phyloP scores from a whole-genome alignment of 768 basidiomycete species.

The Chiua virens region DNA sequence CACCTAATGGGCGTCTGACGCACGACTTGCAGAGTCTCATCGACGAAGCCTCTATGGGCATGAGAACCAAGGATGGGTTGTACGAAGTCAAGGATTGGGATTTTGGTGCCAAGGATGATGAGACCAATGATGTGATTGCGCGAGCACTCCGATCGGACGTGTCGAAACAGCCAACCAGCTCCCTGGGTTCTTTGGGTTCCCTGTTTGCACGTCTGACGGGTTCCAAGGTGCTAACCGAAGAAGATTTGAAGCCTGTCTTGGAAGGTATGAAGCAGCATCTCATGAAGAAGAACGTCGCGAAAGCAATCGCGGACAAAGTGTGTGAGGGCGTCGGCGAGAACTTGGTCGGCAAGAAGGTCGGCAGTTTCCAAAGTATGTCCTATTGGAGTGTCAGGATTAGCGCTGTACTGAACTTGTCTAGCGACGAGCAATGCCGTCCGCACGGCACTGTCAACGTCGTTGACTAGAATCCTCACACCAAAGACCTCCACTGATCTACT shows the following conservation, averaged over 20 bases:
- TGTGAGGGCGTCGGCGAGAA: constrained; percentile 92
- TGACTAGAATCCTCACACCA: constrained; percentile 93
- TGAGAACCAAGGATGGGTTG: constrained; percentile 66
- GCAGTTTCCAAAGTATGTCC: constrained; percentile 80
- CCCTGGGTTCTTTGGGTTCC: constrained; percentile 67
- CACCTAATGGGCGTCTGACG: constrained; percentile 29
- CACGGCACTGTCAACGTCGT: constrained; percentile 74
- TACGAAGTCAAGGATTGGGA: constrained; percentile 88
- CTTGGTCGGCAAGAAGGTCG: constrained; percentile 88
- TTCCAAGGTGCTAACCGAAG: constrained; percentile 75
- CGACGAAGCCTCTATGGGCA: constrained; percentile 74
- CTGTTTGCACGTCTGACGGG: constrained; percentile 87
- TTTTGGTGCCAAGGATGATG: constrained; percentile 48
- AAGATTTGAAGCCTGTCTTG: constrained; percentile 84
- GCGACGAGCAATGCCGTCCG: constrained; percentile 86
- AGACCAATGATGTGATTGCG: constrained; percentile 55
- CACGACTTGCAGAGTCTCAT: constrained; percentile 63
- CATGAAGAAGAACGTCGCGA: constrained; percentile 98
- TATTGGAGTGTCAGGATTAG: background rate
- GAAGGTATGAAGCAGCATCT: constrained; percentile 96
- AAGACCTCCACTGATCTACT: constrained; percentile 97
- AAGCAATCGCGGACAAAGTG: constrained; percentile 91
- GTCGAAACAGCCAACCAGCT: constrained; percentile 37
- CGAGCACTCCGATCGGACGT: constrained; percentile 52
- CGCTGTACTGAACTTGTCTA: constrained; percentile 32